Conservation (phyloP, 148 eudicot genomes). For the Vaccinium corymbosum region DNA sequence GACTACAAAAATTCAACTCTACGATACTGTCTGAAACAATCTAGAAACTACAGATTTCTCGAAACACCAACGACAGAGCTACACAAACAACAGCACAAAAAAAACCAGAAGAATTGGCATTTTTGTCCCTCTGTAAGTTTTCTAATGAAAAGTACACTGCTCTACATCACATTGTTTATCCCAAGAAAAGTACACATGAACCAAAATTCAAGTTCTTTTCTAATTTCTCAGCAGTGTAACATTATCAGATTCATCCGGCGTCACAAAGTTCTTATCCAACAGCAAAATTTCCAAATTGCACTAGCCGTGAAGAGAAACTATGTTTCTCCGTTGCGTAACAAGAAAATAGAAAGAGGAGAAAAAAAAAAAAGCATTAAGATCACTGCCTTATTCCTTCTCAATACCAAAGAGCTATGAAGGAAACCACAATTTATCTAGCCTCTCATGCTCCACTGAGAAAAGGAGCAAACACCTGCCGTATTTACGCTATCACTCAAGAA, state of each 20-base stretch:
- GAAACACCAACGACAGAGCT: neutral
- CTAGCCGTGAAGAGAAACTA: neutral
- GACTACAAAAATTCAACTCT: neutral
- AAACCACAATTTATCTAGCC: neutral
- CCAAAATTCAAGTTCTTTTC: neutral
- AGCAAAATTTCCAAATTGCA: neutral
- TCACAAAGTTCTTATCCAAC: neutral
- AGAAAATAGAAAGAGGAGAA: neutral
- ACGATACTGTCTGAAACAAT: neutral
- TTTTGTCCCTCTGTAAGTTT: neutral
- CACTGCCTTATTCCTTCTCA: slow-evolving; percentile 6
- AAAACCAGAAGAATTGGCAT: neutral
- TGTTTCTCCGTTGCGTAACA: neutral
- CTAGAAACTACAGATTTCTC: neutral
- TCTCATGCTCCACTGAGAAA: slow-evolving; percentile 10
- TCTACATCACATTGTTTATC: neutral
- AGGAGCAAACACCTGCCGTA: slow-evolving; percentile 18
- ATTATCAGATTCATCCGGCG: neutral
- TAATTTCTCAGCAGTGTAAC: neutral
- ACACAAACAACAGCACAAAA: neutral
- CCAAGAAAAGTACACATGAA: neutral
- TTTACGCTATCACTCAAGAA: neutral
- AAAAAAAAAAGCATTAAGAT: neutral
- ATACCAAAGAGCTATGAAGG: neutral
- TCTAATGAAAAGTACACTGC: neutral